A percentile compares a stretch with the other conserved stretches of the same genome.
Evolutionary conservation across 129 eudicot species (phyloP).

Genomic region (Silybum marianum): DNA sequence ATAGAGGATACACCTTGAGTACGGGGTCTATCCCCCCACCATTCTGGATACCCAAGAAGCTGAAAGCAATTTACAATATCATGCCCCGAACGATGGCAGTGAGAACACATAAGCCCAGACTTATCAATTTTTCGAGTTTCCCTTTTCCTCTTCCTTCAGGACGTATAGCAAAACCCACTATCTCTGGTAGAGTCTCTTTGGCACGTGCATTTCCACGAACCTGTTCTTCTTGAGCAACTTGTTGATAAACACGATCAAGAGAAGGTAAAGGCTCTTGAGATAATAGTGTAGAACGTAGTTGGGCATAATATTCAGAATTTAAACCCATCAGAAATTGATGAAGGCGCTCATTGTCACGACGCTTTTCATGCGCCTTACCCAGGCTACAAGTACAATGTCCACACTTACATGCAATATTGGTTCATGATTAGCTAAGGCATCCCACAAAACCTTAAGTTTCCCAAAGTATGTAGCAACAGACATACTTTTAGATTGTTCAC

Average conservation of each 20-base stretch:
- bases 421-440: neutral
- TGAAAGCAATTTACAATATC: neutral
- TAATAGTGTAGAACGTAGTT: neutral
- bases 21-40: slow-evolving; percentile 2
- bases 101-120: neutral
- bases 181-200: neutral
- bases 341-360: neutral
- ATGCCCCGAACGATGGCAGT: neutral
- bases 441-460: neutral
- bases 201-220: neutral
- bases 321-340: neutral
- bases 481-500: neutral
- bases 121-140: neutral
- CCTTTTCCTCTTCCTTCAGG: neutral
- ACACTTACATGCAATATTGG: neutral
- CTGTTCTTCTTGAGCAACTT: neutral
- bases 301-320: neutral
- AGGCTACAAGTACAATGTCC: neutral
- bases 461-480: neutral
- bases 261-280: neutral
- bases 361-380: neutral
- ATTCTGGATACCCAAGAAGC: slow-evolving; percentile 14
- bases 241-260: slow-evolving; percentile 8
- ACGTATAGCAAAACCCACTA: neutral
- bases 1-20: too few relatives aligned